Conservation (phyloP, 1,284 basidiomycete species). For the Ceratobasidium sp. region DNA sequence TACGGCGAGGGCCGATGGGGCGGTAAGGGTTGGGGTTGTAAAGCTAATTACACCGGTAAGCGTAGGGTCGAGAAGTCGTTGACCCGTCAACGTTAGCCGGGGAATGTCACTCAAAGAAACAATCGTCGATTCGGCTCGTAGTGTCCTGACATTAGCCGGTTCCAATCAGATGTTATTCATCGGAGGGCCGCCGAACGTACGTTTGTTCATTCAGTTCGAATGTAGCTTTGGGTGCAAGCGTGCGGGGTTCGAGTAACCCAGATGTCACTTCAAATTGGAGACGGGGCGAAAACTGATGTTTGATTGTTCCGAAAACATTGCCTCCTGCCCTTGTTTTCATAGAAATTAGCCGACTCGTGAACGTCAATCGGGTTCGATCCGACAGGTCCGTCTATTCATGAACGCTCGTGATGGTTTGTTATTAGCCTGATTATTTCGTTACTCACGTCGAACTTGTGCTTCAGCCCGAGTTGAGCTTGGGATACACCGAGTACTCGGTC, state of each 20-base stretch:
- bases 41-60: conserved; percentile 35
- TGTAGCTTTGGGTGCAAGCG: conserved; percentile 20
- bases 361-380: conserved; percentile 16
- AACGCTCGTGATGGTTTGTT: conserved; percentile 34
- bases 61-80: conserved; percentile 26
- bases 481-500: conserved; percentile 11
- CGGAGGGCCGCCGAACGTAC: not conserved
- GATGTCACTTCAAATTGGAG: conserved; percentile 57
- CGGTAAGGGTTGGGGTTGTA: conserved; percentile 15
- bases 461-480: conserved; percentile 28
- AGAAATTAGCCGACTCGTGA: conserved; percentile 25
- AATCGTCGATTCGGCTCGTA: conserved; percentile 32
- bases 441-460: conserved; percentile 46
- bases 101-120: conserved; percentile 15
- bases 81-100: conserved; percentile 29
- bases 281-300: conserved; percentile 67
- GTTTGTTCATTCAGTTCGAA: conserved; percentile 27
- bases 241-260: conserved; percentile 28
- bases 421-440: conserved; percentile 40
- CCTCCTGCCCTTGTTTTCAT: conserved; percentile 49
- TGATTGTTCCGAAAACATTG: conserved; percentile 63
- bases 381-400: conserved; percentile 5
- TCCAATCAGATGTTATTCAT: not conserved
- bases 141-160: conserved; percentile 25
- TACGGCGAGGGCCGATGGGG: conserved; percentile 29